Evolutionary conservation across 352 stramenopile species (phyloP).

Genomic region (Globisporangium canariense): DNA sequence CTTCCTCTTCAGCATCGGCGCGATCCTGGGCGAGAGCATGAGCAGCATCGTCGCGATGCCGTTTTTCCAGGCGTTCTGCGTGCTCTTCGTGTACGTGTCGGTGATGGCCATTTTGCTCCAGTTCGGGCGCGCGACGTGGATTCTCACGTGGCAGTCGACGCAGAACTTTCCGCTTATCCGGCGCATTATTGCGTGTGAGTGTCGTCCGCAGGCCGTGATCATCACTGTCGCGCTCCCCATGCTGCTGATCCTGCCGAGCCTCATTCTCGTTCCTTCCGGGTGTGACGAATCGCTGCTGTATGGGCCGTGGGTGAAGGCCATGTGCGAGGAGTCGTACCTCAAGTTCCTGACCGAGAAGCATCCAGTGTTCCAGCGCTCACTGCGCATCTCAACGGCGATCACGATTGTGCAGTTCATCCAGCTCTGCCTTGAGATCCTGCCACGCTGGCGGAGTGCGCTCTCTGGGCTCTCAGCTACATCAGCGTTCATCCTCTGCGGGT

Average conservation of each 20-base stretch:
- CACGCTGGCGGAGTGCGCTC: constrained; percentile 61
- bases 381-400: constrained; percentile 79
- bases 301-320: constrained; percentile 38
- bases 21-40: constrained; percentile 84
- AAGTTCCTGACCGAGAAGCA: constrained; percentile 82
- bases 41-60: constrained; percentile 85
- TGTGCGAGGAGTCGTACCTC: constrained; percentile 83
- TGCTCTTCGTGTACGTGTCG: constrained; percentile 77
- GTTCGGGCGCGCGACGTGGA: constrained; percentile 83
- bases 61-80: constrained; percentile 65
- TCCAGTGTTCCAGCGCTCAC: constrained; percentile 76
- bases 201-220: constrained; percentile 73
- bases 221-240: constrained; percentile 70
- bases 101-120: constrained; percentile 84
- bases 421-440: constrained; percentile 78
- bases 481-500: constrained; percentile 59
- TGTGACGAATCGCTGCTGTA: constrained; percentile 32
- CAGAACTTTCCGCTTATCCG: constrained; percentile 87
- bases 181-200: constrained; percentile 77
- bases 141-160: constrained; percentile 86
- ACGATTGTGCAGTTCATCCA: constrained; percentile 85
- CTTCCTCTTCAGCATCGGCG: constrained; percentile 82
- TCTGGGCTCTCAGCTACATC: constrained; percentile 42
- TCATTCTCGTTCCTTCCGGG: constrained; percentile 71
- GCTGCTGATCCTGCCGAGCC: constrained; percentile 64